Conservation (phyloP, 495 filamentous ascomycete genomes). For the Daldinia vernicosa region DNA sequence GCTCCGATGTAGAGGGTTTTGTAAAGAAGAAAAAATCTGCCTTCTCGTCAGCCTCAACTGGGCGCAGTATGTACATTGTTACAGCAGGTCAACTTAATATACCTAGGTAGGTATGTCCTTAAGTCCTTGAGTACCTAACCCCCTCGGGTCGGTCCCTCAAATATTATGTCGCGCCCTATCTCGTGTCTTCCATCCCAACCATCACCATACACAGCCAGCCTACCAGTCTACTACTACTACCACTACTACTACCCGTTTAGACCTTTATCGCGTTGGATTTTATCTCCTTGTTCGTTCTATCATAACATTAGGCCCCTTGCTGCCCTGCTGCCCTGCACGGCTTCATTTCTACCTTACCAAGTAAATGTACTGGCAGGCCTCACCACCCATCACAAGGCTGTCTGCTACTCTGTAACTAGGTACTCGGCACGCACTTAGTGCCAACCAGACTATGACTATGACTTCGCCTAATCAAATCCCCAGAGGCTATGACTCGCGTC, state of each 20-base stretch:
- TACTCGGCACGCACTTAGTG: slow-evolving; percentile 5
- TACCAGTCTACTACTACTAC: slow-evolving; percentile 7
- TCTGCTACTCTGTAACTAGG: slow-evolving; percentile 2
- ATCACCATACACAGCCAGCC: slow-evolving; percentile 26
- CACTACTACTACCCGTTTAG: slow-evolving; percentile 6
- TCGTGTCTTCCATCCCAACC: slow-evolving; percentile 25
- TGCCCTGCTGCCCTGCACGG: slow-evolving; percentile 15
- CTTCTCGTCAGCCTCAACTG: slow-evolving; percentile 37
- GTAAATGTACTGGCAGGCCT: slow-evolving; percentile 11
- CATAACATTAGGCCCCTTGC: slow-evolving; percentile 22
- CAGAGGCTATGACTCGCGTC: slow-evolving; percentile 18
- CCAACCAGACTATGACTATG: slow-evolving; percentile 20
- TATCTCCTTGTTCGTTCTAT: slow-evolving; percentile 7
- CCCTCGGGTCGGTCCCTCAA: slow-evolving; percentile 16
- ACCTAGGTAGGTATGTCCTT: background rate
- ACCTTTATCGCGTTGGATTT: slow-evolving; percentile 15
- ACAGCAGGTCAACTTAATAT: slow-evolving; percentile 1
- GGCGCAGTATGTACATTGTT: slow-evolving; percentile 22
- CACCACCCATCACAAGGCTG: slow-evolving; percentile 22
- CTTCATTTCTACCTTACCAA: slow-evolving; percentile 12
- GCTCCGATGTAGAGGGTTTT: slow-evolving; percentile 13
- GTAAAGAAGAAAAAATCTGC: slow-evolving; percentile 28
- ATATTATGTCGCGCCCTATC: slow-evolving; percentile 26
- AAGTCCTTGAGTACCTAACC: too few species aligned
- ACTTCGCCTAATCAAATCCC: slow-evolving; percentile 20